Evolutionary conservation across 495 filamentous ascomycete genomes (phyloP), one percentile per base, ranked within the genome.

Genomic region (Astrothelium subdiscretum): DNA sequence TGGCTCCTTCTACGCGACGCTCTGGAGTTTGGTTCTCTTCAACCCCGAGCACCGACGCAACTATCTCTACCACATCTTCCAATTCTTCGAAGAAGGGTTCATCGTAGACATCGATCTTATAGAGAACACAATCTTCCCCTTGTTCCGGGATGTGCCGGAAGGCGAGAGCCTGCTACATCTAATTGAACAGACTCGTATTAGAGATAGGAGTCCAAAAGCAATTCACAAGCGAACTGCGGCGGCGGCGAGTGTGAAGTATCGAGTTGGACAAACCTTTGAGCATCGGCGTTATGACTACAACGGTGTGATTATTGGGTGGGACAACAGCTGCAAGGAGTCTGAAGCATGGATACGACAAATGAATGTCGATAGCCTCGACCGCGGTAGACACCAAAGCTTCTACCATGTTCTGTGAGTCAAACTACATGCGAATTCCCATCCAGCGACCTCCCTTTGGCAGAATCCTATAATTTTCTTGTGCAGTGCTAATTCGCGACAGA

Each of bases 241-340:
- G 69, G 15, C 67, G 68, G 12, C 24, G 11, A 73, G 73, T 26
- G 83, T 90, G n/a, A 77, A 71, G 60, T 92, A 87, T 74, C 82
- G 78, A 61, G 82, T 98, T 52, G 94, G 94, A 3, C 87, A 94
- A 65, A 82, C 95, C 2, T 94, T 97, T 70, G 79, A 77, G 59
- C 94, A 97, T 70, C 85, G 79, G 67, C 82, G 89, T 57, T 97
- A 96, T 73, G 72, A 79, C 26, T 96, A 94, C 70, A 76, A 80
- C 26, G 91, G 86, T 24, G 78, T 95, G 12, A 89, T 98, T 64
- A 87, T 85, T 12, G 92, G 92, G 20, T 98, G 94, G 94, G 87
- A 91, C 62, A 71, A 78, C 0, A 78, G 82, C 73, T 82, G 77
- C 71, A 68, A 64, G 67, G 71, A 81, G 74, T 81, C 83, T 75